A percentile compares a stretch with the other conserved stretches of the same genome.
Conservation (phyloP, 129 eudicot species). For the Centrapalus pauciflorus region DNA sequence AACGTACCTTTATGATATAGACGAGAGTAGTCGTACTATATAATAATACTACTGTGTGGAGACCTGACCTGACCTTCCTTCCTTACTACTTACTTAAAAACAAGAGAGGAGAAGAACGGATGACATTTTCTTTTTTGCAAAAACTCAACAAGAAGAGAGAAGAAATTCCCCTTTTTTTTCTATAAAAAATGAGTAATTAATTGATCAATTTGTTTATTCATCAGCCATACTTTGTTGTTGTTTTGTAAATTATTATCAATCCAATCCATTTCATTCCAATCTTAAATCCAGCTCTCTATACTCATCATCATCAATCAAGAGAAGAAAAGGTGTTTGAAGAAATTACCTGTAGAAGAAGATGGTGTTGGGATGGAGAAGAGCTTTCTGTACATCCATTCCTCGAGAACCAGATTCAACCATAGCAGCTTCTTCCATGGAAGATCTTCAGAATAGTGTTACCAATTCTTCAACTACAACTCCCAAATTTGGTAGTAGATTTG, state of each 20-base stretch:
- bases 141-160: neutral
- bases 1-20: neutral
- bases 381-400: constrained; percentile 83
- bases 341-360: constrained; percentile 16
- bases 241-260: neutral
- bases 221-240: constrained; percentile 3
- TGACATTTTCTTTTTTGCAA: neutral
- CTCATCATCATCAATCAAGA: neutral
- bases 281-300: neutral
- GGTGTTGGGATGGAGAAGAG: constrained; percentile 93
- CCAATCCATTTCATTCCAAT: neutral
- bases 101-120: neutral
- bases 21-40: constrained; percentile 3
- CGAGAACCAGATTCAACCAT: constrained; percentile 43
- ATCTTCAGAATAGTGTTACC: neutral
- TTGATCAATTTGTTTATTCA: neutral
- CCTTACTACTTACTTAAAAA: neutral
- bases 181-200: constrained; percentile 11
- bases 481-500: constrained; percentile 31
- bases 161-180: neutral
- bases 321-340: neutral
- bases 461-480: constrained; percentile 25
- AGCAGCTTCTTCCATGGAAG: constrained; percentile 13
- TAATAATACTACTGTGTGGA: constrained; percentile 7
- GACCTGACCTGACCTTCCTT: constrained; percentile 3